A percentile compares a stretch with the other conserved stretches of the same genome.
Conservation (phyloP, 2,329 filamentous ascomycete genomes). For the Cladosporium sp. region DNA sequence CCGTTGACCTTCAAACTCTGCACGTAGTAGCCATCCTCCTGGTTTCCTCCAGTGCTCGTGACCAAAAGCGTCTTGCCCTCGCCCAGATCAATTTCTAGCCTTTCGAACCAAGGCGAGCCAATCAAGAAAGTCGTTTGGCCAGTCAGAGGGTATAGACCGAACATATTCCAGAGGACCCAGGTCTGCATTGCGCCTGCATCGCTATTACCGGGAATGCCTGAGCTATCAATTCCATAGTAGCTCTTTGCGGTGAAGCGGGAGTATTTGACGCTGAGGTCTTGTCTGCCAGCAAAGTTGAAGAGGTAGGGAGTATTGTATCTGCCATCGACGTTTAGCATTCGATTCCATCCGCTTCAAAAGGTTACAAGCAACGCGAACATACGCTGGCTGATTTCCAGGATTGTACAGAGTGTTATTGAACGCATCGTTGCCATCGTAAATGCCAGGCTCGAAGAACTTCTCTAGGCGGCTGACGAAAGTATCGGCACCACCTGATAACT, state of each 20-base stretch:
- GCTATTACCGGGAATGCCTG: constrained; percentile 64
- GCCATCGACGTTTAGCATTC: not conserved
- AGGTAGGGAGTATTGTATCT: constrained; percentile 63
- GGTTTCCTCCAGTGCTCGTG: constrained; percentile 48
- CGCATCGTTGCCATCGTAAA: constrained; percentile 26
- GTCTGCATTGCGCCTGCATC: constrained; percentile 71
- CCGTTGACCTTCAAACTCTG: constrained; percentile 66
- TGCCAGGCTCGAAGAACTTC: constrained; percentile 54
- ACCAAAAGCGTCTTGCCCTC: constrained; percentile 52
- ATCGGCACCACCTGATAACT: constrained; percentile 51
- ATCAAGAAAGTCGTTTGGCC: constrained; percentile 54
- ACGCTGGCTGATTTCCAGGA: constrained; percentile 61
- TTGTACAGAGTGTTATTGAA: constrained; percentile 47
- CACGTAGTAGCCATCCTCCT: constrained; percentile 52
- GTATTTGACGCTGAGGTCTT: constrained; percentile 57
- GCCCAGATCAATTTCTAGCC: constrained; percentile 57
- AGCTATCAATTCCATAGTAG: constrained; percentile 53
- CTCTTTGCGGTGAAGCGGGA: constrained; percentile 56
- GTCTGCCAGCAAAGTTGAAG: constrained; percentile 63
- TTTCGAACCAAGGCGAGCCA: constrained; percentile 57
- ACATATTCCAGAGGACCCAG: constrained; percentile 65
- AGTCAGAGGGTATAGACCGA: constrained; percentile 64
- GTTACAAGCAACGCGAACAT: not conserved
- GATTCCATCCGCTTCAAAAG: too few relatives aligned
- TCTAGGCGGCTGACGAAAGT: constrained; percentile 57